Evolutionary conservation across 2,329 filamentous ascomycete species (phyloP), one percentile per base, ranked within the genome.

Genomic region (Nemania bipapillata): DNA sequence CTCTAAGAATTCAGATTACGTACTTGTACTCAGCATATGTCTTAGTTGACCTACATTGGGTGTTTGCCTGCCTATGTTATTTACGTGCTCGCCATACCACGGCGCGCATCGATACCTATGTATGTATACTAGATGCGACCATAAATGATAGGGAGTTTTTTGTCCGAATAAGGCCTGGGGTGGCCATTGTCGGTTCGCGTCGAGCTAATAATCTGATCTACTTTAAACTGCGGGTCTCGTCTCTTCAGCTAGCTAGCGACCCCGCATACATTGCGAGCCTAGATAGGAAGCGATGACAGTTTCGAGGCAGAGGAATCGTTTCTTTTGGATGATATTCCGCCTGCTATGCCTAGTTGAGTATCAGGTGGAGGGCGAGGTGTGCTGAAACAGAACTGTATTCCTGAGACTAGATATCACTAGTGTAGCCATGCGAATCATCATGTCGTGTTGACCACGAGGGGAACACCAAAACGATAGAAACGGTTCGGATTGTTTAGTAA

Each of bases 251-350:
- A 3, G 57, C 57, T 60, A 3, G 57, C 57, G 64, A 61, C 57
- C 60, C 63, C 66, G 63, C 66, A 69, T 58, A 26, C 17, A 15
- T 63, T 52, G 53, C 53, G 22, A n/a, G 37, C 62, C 37, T 11
- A 45, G 63, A 50, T 55, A 32, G 63, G 58, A 62, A 66, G 22
- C 45, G 28, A 40, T 65, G 42, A 24, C 11, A 37, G 22, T 24
- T 32, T 59, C 24, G 15, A 45, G n/a, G 26, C 30, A 28, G 22
- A 12, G 4, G 17, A 49, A 5, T n/a, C 35, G 52, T 32, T 47
- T n/a, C 20, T 37, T 69, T 62, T 28, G 63, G 57, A 30, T 15
- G 45, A n/a, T 4, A 11, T 40, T 32, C 35, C 11, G 45, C 32
- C 20, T 54, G 50, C 12, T 26, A 30, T 35, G 50, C 42, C 45